Evolutionary conservation across 768 basidiomycete species (phyloP).

Genomic region (Termitomyces sp.): DNA sequence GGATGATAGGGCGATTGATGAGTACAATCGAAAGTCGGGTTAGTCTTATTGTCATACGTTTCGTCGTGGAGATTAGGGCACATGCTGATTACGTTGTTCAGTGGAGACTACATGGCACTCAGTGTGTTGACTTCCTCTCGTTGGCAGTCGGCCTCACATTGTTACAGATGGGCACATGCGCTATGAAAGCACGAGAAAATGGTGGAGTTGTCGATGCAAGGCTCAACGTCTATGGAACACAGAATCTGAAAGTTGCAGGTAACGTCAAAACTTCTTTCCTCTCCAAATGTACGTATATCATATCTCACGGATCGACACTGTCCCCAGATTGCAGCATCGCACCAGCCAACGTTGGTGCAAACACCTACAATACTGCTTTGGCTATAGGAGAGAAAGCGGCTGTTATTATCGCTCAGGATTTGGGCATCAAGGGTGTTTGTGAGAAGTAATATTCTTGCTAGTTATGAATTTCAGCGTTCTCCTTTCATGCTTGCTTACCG

Average conservation of each 20-base stretch:
- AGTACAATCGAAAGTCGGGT: conserved; percentile 27
- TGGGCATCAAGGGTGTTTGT: conserved; percentile 21
- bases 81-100: conserved; percentile 8
- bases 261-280: neutral
- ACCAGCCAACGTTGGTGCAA: conserved; percentile 33
- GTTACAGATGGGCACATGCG: conserved; percentile 55
- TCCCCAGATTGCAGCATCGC: conserved; percentile 30
- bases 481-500: neutral
- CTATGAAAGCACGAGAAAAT: conserved; percentile 54
- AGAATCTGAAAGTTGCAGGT: conserved; percentile 56
- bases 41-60: conserved; percentile 1
- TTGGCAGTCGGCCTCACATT: neutral
- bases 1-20: conserved; percentile 37
- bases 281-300: neutral
- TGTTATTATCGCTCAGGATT: conserved; percentile 49
- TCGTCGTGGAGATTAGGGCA: neutral
- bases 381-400: conserved; percentile 60
- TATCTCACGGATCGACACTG: neutral
- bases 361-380: conserved; percentile 36
- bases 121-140: conserved; percentile 17
- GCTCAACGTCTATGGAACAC: conserved; percentile 58
- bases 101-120: conserved; percentile 41
- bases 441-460: conserved; percentile 1
- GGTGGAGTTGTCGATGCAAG: conserved; percentile 57
- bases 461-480: neutral